Base-by-base conservation (phyloP, 441 rosid genomes). In the Arabidopsis hybrid region DNA sequence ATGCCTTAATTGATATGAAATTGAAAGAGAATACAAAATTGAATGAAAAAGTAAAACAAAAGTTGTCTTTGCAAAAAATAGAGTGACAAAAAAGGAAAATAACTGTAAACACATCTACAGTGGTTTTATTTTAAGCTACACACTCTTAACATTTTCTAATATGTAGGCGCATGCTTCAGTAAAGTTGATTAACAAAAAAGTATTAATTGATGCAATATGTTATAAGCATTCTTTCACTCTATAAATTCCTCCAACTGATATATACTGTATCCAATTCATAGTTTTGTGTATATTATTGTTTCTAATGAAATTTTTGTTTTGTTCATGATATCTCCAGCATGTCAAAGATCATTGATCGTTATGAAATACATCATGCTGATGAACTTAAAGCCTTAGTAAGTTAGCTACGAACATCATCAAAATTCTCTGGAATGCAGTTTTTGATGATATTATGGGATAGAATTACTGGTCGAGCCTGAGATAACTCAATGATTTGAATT, bases 321-420 rank as follows among this genome's bases (percentile, higher is more conserved):
- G 69, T 18, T 65, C 61, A 40, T 63, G 40, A 8, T 63, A 46
- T 63, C 70, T 69, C 21, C 66, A 76, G 79, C 65, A 62, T 69
- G 61, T 1, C 60, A 55, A n/a, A 63, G 11, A 76, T 76, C 53
- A 13, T 76, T 6, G 57, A 46, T 36, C 75, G 71, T 12, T 76
- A 76, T 57, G 71, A 32, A 1, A 35, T 29, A 38, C 70, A 47
- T 38, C 75, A 69, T 46, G 75, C 53, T 63, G 40, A 57, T 63
- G 75, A 69, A 2, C 75, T 36, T 29, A 58, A 53, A 55, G 18
- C 6, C 66, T 63, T 56, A 47, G 79, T 76, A 69, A 76, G 79
- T 70, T 65, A 61, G 16, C 74, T 61, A 38, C 35, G 21, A 60
- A 60, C 50, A 53, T 46, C 52, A 38, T 36, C 36, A n/a, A 56